phyloP scores from a whole-genome alignment of 257 asterid species.

The Solanum chilense region DNA sequence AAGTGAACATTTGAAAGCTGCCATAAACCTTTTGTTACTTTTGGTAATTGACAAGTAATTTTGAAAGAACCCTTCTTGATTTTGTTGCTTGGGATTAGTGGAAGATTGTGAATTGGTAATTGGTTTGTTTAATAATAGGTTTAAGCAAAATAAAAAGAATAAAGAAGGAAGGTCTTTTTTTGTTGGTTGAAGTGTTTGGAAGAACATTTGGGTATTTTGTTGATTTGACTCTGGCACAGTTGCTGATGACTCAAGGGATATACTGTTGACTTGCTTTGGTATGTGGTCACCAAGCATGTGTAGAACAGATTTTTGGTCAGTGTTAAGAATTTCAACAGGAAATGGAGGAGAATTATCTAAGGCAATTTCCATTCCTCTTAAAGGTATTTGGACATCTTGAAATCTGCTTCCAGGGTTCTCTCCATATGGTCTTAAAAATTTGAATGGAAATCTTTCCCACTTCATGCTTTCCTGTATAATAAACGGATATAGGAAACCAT shows the following conservation, averaged over 20 bases:
- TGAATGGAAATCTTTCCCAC: conserved; percentile 58
- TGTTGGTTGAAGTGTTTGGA: conserved; percentile 34
- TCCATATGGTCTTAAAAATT: conserved; percentile 32
- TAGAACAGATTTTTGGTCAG: conserved; percentile 25
- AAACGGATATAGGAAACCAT: neutral
- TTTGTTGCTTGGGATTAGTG: conserved; percentile 1
- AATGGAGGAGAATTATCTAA: conserved; percentile 24
- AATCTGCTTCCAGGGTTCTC: conserved; percentile 37
- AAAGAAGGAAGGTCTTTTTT: conserved; percentile 34
- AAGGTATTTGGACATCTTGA: conserved; percentile 42
- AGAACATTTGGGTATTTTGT: conserved; percentile 19
- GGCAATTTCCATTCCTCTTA: conserved; percentile 71
- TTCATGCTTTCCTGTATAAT: conserved; percentile 53
- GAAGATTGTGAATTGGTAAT: neutral
- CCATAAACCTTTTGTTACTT: conserved; percentile 31
- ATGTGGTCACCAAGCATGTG: conserved; percentile 18
- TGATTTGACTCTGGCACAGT: conserved; percentile 31
- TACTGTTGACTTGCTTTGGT: conserved; percentile 28
- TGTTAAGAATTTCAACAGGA: conserved; percentile 15
- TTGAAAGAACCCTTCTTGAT: neutral
- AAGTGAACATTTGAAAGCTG: conserved; percentile 60
- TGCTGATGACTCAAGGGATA: conserved; percentile 19
- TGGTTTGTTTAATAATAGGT: conserved; percentile 38
- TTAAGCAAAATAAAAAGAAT: conserved; percentile 64
- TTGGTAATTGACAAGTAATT: conserved; percentile 8